phyloP scores from a whole-genome alignment of 495 filamentous ascomycete genomes.

The Aspergillus olivimuriae region DNA sequence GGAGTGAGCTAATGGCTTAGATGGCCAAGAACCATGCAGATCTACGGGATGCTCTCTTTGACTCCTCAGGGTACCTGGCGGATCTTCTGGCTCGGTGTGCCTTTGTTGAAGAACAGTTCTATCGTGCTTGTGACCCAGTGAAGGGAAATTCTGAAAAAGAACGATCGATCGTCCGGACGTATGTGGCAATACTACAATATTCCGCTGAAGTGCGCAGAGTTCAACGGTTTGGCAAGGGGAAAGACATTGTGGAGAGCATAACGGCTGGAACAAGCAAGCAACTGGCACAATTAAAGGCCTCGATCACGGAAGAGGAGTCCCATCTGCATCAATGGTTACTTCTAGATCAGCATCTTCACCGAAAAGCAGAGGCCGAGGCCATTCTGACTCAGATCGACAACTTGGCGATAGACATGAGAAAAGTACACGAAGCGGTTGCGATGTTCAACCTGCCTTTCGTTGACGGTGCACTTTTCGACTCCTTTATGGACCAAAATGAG shows the following conservation, averaged over 20 bases:
- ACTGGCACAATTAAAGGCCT: conserved; percentile 1
- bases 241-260: conserved; percentile 2
- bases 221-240: conserved; percentile 1
- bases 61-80: conserved; percentile 6
- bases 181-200: conserved; percentile 8
- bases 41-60: conserved; percentile 4
- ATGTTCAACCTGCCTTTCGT: conserved; percentile 23
- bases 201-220: background rate
- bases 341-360: conserved; percentile 2
- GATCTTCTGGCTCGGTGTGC: conserved; percentile 2
- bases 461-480: conserved; percentile 19
- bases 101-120: conserved; percentile 6
- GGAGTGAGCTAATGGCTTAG: conserved; percentile 2
- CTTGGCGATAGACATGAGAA: background rate
- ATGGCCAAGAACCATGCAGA: conserved; percentile 6
- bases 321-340: conserved; percentile 5
- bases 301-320: conserved; percentile 1
- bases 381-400: conserved; percentile 4
- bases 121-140: too few relatives aligned
- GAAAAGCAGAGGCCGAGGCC: conserved; percentile 3
- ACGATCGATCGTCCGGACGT: conserved; percentile 1
- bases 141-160: conserved; percentile 3
- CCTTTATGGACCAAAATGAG: conserved; percentile 19
- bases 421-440: conserved; percentile 1
- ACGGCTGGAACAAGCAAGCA: conserved; percentile 1